These are phyloP conservation scores for Cajanus cajan DNA, from an alignment of 306 rosid species.

Conservation along the genomic window DNA sequence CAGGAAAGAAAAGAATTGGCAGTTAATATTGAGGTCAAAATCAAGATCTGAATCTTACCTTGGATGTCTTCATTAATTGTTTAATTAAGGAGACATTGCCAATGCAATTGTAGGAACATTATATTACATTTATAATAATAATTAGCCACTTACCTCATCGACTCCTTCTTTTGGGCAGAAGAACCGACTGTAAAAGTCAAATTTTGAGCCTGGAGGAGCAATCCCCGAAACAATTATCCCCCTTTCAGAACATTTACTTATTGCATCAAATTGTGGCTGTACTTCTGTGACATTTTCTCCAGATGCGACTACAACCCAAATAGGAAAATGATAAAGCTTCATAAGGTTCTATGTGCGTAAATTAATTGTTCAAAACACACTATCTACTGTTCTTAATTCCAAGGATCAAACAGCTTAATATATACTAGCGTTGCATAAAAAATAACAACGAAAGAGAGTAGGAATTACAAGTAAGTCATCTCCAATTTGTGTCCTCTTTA, in stretches of 20 bases:
- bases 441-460: not conserved
- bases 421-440: not conserved
- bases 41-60: not conserved
- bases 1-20: not conserved
- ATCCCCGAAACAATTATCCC: conserved; percentile 57
- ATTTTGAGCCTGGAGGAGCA: conserved; percentile 54
- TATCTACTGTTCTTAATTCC: not conserved
- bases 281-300: conserved; percentile 44
- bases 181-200: conserved; percentile 53
- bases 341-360: not conserved
- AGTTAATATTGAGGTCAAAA: not conserved
- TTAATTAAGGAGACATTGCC: not conserved
- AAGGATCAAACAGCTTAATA: not conserved
- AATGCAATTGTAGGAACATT: not conserved
- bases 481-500: conserved; percentile 21
- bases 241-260: conserved; percentile 49
- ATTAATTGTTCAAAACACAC: not conserved
- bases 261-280: conserved; percentile 48
- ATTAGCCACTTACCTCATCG: conserved; percentile 44
- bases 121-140: not conserved
- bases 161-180: conserved; percentile 54
- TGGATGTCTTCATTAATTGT: no score
- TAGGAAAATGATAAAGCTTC: conserved; percentile 32
- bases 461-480: conserved; percentile 37
- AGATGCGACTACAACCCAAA: conserved; percentile 58